These are phyloP conservation scores for Fusarium abutilonis DNA, from an alignment of 2,329 filamentous ascomycete genomes.

Conservation along the genomic window DNA sequence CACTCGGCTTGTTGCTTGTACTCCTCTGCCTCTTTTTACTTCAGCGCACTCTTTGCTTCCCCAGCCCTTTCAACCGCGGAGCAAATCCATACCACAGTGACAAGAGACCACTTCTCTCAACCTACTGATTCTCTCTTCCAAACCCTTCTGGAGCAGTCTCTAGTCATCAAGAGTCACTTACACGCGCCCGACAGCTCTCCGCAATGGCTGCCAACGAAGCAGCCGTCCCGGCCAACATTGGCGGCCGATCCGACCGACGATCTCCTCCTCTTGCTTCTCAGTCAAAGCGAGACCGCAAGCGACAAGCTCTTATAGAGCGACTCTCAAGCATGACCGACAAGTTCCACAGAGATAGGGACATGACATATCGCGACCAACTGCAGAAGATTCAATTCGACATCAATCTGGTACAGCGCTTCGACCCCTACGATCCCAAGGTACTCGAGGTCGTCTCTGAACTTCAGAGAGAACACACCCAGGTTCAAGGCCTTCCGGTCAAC, in stretches of 20 bases:
- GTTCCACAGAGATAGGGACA: slow-evolving; percentile 83
- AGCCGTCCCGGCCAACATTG: slow-evolving; percentile 47
- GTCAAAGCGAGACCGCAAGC: slow-evolving; percentile 91
- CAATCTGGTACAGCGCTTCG: slow-evolving; percentile 83
- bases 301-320: slow-evolving; percentile 82
- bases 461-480: slow-evolving; percentile 64
- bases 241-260: slow-evolving; percentile 50
- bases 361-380: slow-evolving; percentile 87
- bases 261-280: slow-evolving; percentile 55
- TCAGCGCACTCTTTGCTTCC: slow-evolving; percentile 20
- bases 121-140: background rate
- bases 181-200: slow-evolving; percentile 8
- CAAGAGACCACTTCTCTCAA: slow-evolving; percentile 10
- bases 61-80: slow-evolving; percentile 22
- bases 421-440: slow-evolving; percentile 78
- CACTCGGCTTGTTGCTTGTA: slow-evolving; percentile 6
- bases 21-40: slow-evolving; percentile 20
- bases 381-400: slow-evolving; percentile 93
- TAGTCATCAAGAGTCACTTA: background rate
- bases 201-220: slow-evolving; percentile 55
- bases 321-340: slow-evolving; percentile 78
- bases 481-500: slow-evolving; percentile 52
- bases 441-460: slow-evolving; percentile 76
- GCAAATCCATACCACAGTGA: slow-evolving; percentile 9
- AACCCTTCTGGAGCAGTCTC: background rate